Evolutionary conservation across 306 rosid genomes (phyloP).

Genomic region (Herpetospermum pedunculosum): DNA sequence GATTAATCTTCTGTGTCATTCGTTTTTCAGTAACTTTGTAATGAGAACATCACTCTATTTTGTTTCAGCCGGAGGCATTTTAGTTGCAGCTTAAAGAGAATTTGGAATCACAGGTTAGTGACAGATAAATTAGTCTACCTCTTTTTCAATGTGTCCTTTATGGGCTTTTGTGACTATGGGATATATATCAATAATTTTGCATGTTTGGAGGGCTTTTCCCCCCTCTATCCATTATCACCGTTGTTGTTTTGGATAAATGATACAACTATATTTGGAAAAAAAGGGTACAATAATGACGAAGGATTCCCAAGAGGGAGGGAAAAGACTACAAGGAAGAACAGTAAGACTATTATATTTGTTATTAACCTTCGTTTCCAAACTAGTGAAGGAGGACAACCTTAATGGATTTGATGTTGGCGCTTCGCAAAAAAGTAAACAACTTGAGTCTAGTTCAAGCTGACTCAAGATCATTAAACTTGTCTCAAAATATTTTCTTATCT

Average conservation of each 20-base stretch:
- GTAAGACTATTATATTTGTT: not conserved
- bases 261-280: not conserved
- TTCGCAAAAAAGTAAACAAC: not conserved
- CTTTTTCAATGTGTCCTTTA: not conserved
- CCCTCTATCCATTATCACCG: not conserved
- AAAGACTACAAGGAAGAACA: not conserved
- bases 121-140: not conserved
- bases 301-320: not conserved
- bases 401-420: not conserved
- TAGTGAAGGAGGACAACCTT: not conserved
- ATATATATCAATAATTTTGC: not conserved
- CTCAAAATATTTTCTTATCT: not conserved
- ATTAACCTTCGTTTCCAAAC: not conserved
- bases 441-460: not conserved
- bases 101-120: not conserved
- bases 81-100: not conserved
- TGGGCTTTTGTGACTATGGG: not conserved
- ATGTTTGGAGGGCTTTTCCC: not conserved
- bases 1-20: not conserved
- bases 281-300: not conserved
- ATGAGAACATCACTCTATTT: not conserved
- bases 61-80: conserved; percentile 1
- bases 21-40: not conserved
- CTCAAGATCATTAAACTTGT: not conserved
- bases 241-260: not conserved